Conservation (phyloP, 176 grass and related monocot genomes). For the Eleusine indica region DNA sequence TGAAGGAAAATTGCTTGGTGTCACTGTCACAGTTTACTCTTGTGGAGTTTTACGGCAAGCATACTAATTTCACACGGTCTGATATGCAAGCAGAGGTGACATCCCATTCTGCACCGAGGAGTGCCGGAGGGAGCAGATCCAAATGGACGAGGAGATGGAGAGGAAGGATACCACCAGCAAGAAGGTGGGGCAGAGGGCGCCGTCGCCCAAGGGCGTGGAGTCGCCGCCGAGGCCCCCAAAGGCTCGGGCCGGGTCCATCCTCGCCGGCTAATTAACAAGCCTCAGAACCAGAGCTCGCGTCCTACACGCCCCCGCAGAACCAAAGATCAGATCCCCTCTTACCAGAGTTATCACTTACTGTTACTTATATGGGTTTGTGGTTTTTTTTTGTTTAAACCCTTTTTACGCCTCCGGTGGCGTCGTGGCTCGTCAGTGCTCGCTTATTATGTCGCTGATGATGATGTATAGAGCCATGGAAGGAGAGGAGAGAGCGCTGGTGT, state of each 20-base stretch:
- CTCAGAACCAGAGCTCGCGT: conserved; percentile 7
- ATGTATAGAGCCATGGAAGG: conserved; percentile 39
- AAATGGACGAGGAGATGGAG: conserved; percentile 60
- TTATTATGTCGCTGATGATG: conserved; percentile 32
- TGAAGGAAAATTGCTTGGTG: not conserved
- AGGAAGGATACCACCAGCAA: conserved; percentile 44
- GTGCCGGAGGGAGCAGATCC: conserved; percentile 73
- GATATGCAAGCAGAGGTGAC: conserved; percentile 52
- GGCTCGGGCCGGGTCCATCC: conserved; percentile 56
- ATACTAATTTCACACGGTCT: not conserved
- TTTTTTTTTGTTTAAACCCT: conserved; percentile 55
- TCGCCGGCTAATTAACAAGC: conserved; percentile 44
- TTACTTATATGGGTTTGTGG: conserved; percentile 55
- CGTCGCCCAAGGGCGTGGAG: conserved; percentile 37
- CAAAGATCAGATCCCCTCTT: conserved; percentile 32
- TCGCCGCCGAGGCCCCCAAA: conserved; percentile 49
- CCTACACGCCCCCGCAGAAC: not conserved
- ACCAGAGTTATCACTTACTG: conserved; percentile 24
- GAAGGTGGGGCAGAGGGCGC: conserved; percentile 37
- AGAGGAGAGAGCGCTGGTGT: conserved; percentile 28
- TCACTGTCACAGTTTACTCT: not conserved
- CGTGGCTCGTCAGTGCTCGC: conserved; percentile 39
- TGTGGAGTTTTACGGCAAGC: not conserved
- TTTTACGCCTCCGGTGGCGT: conserved; percentile 19
- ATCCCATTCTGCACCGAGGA: conserved; percentile 73